Percentiles rank a stretch among this genome's conserved stretches.
Evolutionary conservation across 2,329 filamentous ascomycete genomes (phyloP).

Genomic region (Fusarium sambucinum): DNA sequence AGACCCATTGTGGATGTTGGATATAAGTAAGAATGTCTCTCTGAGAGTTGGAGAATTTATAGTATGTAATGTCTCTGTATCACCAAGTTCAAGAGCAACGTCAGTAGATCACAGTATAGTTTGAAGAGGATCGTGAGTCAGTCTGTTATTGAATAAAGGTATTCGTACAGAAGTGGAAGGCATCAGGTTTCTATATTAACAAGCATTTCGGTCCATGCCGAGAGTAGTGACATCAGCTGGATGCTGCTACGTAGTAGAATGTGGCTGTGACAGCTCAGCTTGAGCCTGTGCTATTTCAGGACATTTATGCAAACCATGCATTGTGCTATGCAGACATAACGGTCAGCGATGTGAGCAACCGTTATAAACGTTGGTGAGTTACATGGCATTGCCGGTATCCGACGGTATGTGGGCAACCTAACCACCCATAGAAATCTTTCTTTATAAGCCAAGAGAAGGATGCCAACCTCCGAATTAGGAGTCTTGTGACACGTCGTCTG

Average conservation of each 20-base stretch:
- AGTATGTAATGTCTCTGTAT: neutral
- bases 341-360: neutral
- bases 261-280: slow-evolving; percentile 21
- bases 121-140: neutral
- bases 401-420: slow-evolving; percentile 4
- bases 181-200: slow-evolving; percentile 13
- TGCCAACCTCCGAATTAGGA: slow-evolving; percentile 28
- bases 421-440: slow-evolving; percentile 1
- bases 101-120: neutral
- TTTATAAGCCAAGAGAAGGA: slow-evolving; percentile 3
- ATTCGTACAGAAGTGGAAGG: neutral
- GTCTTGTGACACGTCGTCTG: slow-evolving; percentile 14
- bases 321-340: neutral
- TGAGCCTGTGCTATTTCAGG: slow-evolving; percentile 11
- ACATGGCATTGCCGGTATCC: neutral
- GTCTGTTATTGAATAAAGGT: neutral
- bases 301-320: neutral
- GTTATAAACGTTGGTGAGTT: slow-evolving; percentile 14
- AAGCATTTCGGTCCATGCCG: slow-evolving; percentile 7
- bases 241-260: slow-evolving; percentile 1
- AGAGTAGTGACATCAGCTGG: slow-evolving; percentile 18
- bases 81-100: neutral
- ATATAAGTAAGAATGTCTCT: neutral
- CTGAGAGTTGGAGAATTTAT: neutral
- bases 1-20: slow-evolving; percentile 5